These are phyloP conservation scores for Ophiostoma pallidulum DNA, from an alignment of 2,329 filamentous ascomycete species.

Conservation along the genomic window DNA sequence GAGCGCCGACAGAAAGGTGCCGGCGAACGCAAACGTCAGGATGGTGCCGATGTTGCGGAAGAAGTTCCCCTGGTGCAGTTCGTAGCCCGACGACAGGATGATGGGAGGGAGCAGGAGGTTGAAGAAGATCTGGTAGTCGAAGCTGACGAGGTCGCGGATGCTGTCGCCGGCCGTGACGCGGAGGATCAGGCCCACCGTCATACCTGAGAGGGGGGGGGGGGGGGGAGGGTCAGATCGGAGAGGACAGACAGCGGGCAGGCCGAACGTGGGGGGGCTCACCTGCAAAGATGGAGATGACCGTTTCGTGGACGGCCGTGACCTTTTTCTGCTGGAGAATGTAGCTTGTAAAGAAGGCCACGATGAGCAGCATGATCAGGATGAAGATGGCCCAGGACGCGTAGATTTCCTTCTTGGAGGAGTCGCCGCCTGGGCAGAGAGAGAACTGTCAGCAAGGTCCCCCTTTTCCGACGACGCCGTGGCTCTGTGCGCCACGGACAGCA, in stretches of 20 bases:
- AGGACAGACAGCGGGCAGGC: not conserved
- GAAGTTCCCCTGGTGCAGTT: slow-evolving; percentile 97
- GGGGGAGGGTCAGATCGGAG: not conserved
- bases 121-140: slow-evolving; percentile 99
- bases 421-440: slow-evolving; percentile 49
- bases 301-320: slow-evolving; percentile 96
- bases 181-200: slow-evolving; percentile 87
- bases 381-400: slow-evolving; percentile 95
- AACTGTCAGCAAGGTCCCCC: slow-evolving; percentile 13
- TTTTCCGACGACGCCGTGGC: not conserved
- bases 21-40: slow-evolving; percentile 92
- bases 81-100: slow-evolving; percentile 93
- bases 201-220: slow-evolving; percentile 50
- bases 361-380: slow-evolving; percentile 90
- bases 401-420: slow-evolving; percentile 86
- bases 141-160: slow-evolving; percentile 84
- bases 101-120: slow-evolving; percentile 97
- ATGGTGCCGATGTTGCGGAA: slow-evolving; percentile 98
- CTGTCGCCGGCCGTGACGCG: slow-evolving; percentile 71
- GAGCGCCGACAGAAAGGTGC: slow-evolving; percentile 94
- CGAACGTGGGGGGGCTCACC: slow-evolving; percentile 39
- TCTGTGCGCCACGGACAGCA: not conserved
- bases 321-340: slow-evolving; percentile 95
- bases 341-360: slow-evolving; percentile 90
- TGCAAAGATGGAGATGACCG: slow-evolving; percentile 95